phyloP scores from a whole-genome alignment of 768 basidiomycete species.

The Russula virescens region DNA sequence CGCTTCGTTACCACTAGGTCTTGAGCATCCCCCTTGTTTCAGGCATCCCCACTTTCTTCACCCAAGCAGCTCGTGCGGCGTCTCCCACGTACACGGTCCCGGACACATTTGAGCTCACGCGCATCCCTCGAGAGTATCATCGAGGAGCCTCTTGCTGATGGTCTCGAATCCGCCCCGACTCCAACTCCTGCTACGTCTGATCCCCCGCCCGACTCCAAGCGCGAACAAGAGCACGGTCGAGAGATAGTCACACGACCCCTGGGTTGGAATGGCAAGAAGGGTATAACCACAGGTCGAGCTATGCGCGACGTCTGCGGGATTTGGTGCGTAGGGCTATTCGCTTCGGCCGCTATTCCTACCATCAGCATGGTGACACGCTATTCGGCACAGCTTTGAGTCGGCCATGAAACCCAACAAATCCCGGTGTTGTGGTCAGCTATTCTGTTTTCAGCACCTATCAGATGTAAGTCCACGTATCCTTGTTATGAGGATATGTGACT shows the following conservation, averaged over 20 bases:
- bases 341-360: neutral
- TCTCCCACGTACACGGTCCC: constrained; percentile 15
- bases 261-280: constrained; percentile 23
- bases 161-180: neutral
- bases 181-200: neutral
- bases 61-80: constrained; percentile 11
- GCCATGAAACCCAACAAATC: constrained; percentile 24
- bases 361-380: neutral
- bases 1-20: neutral
- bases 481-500: neutral
- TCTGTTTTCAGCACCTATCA: constrained; percentile 25
- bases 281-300: constrained; percentile 11
- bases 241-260: constrained; percentile 1
- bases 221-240: neutral
- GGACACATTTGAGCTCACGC: constrained; percentile 14
- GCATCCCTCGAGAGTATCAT: constrained; percentile 24
- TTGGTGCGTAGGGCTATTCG: constrained; percentile 19
- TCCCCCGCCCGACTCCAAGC: constrained; percentile 1
- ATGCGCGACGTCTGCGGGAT: constrained; percentile 25
- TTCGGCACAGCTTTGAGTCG: constrained; percentile 23
- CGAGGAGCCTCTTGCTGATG: constrained; percentile 12
- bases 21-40: neutral
- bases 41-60: constrained; percentile 15
- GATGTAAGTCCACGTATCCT: constrained; percentile 17
- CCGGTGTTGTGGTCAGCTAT: constrained; percentile 24